These are phyloP conservation scores for Jacaranda copaia DNA, from an alignment of 257 asterid species.

Conservation along the genomic window DNA sequence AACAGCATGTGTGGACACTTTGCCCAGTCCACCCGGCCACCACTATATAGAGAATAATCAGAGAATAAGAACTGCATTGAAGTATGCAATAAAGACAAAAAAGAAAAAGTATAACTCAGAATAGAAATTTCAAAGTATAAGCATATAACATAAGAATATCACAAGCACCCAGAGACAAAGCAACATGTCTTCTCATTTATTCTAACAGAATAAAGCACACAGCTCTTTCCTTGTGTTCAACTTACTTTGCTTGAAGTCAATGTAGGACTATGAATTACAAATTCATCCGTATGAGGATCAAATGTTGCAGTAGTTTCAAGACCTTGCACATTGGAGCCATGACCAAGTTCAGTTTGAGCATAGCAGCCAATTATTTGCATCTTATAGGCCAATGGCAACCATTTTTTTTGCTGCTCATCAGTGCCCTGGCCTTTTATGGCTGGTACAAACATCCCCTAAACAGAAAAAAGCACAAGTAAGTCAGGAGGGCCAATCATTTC, in stretches of 20 bases:
- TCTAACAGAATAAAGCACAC: constrained; percentile 20
- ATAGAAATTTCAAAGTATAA: constrained; percentile 12
- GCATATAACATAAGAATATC: constrained; percentile 3
- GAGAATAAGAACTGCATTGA: constrained; percentile 27
- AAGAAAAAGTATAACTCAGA: not conserved
- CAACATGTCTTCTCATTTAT: constrained; percentile 27
- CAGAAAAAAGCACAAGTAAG: constrained; percentile 33
- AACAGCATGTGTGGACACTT: constrained; percentile 91
- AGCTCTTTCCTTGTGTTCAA: constrained; percentile 1
- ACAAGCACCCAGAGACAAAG: constrained; percentile 17
- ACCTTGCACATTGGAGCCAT: constrained; percentile 98
- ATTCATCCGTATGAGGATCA: constrained; percentile 92
- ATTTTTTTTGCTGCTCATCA: constrained; percentile 86
- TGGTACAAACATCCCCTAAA: constrained; percentile 96
- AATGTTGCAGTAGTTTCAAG: constrained; percentile 98
- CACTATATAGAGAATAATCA: constrained; percentile 57
- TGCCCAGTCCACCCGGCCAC: constrained; percentile 99
- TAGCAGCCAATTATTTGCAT: constrained; percentile 99
- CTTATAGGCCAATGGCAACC: constrained; percentile 94
- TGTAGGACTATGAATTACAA: constrained; percentile 93
- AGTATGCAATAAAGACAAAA: constrained; percentile 3
- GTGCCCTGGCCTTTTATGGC: constrained; percentile 95
- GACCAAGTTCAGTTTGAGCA: constrained; percentile 99
- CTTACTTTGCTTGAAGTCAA: constrained; percentile 97
- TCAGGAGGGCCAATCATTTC: constrained; percentile 3